These are phyloP conservation scores for Penstemon eatonii DNA, from an alignment of 257 asterid genomes.

Conservation along the genomic window DNA sequence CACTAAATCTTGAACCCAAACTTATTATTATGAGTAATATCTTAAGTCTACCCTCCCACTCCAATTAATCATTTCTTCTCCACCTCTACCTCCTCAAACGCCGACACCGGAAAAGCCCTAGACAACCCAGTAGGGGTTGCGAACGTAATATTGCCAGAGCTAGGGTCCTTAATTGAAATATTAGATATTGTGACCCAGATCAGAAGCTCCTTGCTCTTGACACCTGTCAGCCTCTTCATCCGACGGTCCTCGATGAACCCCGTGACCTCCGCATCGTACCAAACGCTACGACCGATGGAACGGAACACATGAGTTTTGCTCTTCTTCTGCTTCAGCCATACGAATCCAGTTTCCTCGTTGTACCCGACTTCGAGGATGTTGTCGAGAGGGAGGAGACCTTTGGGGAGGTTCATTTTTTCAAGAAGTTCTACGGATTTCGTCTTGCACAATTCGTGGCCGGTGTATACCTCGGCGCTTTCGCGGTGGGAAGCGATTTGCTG, in stretches of 20 bases:
- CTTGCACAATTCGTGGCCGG: slow-evolving; percentile 60
- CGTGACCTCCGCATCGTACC: slow-evolving; percentile 69
- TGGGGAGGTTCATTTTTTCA: slow-evolving; percentile 55
- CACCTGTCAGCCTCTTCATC: slow-evolving; percentile 74
- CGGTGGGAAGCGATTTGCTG: slow-evolving; percentile 46
- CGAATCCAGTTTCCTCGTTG: slow-evolving; percentile 59
- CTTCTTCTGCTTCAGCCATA: slow-evolving; percentile 70
- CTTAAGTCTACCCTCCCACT: not conserved
- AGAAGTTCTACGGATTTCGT: slow-evolving; percentile 58
- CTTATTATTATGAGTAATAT: slow-evolving; percentile 4
- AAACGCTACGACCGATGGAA: slow-evolving; percentile 49
- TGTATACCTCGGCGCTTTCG: slow-evolving; percentile 54
- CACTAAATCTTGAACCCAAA: not conserved
- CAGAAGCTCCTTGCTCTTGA: slow-evolving; percentile 72
- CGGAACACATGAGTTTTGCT: slow-evolving; percentile 49
- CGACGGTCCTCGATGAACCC: slow-evolving; percentile 60
- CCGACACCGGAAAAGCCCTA: slow-evolving; percentile 57
- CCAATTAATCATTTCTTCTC: slow-evolving; percentile 25
- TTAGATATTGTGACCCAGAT: slow-evolving; percentile 63
- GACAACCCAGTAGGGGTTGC: slow-evolving; percentile 56
- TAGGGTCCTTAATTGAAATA: slow-evolving; percentile 50
- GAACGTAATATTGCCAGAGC: slow-evolving; percentile 50
- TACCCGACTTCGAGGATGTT: slow-evolving; percentile 61
- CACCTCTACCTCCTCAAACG: slow-evolving; percentile 50
- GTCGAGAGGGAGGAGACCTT: slow-evolving; percentile 63